Percentiles rank a stretch among this genome's conserved stretches.
Conservation (phyloP, 2,329 filamentous ascomycete genomes). For the Parastagonospora avenae region DNA sequence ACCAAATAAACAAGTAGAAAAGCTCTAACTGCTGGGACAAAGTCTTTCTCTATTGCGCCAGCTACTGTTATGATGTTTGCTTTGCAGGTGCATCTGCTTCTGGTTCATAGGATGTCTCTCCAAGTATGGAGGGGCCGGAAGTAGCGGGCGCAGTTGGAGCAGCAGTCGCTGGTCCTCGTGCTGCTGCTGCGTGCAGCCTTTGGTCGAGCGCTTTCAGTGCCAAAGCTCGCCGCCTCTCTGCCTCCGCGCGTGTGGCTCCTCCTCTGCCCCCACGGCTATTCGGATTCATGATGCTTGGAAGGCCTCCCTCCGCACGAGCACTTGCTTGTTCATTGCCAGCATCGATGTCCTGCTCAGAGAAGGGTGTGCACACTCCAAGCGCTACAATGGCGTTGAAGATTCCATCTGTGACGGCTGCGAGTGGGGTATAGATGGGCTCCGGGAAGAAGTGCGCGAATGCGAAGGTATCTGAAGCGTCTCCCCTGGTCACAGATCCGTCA, state of each 20-base stretch:
- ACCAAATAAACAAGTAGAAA: slow-evolving; percentile 14
- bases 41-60: not conserved
- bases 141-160: slow-evolving; percentile 44
- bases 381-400: slow-evolving; percentile 77
- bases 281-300: slow-evolving; percentile 64
- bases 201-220: slow-evolving; percentile 93
- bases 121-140: slow-evolving; percentile 42
- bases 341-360: slow-evolving; percentile 79
- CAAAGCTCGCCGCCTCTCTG: slow-evolving; percentile 84
- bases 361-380: slow-evolving; percentile 80
- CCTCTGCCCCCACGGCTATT: slow-evolving; percentile 56
- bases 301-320: slow-evolving; percentile 64
- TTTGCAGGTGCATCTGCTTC: slow-evolving; percentile 38
- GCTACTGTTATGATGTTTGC: slow-evolving; percentile 20
- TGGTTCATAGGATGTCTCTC: slow-evolving; percentile 51
- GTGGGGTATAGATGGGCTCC: slow-evolving; percentile 75
- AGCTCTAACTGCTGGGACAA: not conserved
- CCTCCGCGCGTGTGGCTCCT: slow-evolving; percentile 79
- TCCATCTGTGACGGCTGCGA: slow-evolving; percentile 74
- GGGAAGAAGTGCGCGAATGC: slow-evolving; percentile 97
- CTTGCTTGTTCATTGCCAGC: slow-evolving; percentile 74
- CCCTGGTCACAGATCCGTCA: slow-evolving; percentile 66
- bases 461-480: slow-evolving; percentile 95
- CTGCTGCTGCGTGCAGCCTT: slow-evolving; percentile 81
- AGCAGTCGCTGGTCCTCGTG: slow-evolving; percentile 49